These are phyloP conservation scores for Geotrichum armillariae DNA, from an alignment of 1,139 yeast genomes.

Conservation along the genomic window DNA sequence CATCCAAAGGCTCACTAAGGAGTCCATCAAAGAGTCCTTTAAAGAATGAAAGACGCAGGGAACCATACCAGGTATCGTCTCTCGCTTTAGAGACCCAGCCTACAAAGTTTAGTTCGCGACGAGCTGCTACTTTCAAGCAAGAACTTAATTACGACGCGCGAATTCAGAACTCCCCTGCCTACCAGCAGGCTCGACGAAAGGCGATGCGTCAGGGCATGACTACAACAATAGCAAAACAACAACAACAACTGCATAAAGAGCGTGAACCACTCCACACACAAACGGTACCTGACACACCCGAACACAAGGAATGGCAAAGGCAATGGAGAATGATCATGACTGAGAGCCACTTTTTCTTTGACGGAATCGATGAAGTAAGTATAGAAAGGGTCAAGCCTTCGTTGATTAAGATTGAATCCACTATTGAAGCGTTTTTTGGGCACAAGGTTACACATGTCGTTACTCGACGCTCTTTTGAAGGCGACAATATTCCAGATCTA, in stretches of 20 bases:
- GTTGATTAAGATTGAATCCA: constrained; percentile 38
- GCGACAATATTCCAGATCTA: constrained; percentile 56
- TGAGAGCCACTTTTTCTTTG: constrained; percentile 76
- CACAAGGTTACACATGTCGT: constrained; percentile 79
- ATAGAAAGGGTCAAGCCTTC: constrained; percentile 51
- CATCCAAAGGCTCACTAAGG: neutral
- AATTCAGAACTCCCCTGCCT: neutral
- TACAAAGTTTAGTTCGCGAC: constrained; percentile 7
- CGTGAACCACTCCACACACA: constrained; percentile 16
- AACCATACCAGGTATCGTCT: neutral
- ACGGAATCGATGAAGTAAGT: constrained; percentile 57
- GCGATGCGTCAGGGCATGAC: constrained; percentile 6
- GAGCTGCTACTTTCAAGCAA: constrained; percentile 11
- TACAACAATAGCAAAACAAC: constrained; percentile 3
- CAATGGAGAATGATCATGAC: constrained; percentile 81
- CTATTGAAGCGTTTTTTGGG: constrained; percentile 72
- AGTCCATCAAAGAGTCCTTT: constrained; percentile 2
- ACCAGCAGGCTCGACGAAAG: constrained; percentile 5
- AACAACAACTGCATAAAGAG: constrained; percentile 4
- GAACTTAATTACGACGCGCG: neutral
- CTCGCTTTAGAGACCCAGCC: constrained; percentile 20
- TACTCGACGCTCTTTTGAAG: constrained; percentile 53
- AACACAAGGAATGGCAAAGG: constrained; percentile 59
- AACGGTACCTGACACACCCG: constrained; percentile 25
- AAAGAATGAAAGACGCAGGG: neutral